Evolutionary conservation across 2,329 filamentous ascomycete genomes (phyloP).

Genomic region (Trichoderma pleuroti): DNA sequence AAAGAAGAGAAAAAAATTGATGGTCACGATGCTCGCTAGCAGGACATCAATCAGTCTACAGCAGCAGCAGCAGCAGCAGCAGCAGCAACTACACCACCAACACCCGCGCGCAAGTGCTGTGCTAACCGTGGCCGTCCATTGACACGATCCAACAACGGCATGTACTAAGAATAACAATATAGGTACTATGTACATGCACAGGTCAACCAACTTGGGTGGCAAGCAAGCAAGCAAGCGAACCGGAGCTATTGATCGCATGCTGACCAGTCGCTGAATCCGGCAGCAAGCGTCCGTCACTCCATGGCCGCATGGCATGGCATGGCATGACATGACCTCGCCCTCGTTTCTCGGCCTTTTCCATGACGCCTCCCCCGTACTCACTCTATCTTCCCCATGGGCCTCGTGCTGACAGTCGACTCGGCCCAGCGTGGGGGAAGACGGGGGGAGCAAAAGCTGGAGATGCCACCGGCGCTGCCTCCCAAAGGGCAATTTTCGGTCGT

Average conservation of each 20-base stretch:
- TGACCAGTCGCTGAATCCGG: slow-evolving; percentile 7
- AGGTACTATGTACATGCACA: too few relatives aligned
- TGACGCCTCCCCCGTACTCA: slow-evolving; percentile 2
- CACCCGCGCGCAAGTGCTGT: neutral
- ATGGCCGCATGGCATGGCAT: neutral
- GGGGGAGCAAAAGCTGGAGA: slow-evolving; percentile 16
- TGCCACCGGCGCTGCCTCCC: slow-evolving; percentile 20
- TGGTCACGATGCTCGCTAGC: neutral
- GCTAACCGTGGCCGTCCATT: neutral
- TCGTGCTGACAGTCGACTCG: neutral
- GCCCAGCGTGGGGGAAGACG: slow-evolving; percentile 8
- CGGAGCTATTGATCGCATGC: neutral
- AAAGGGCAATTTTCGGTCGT: slow-evolving; percentile 36
- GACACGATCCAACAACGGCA: neutral
- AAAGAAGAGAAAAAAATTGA: neutral
- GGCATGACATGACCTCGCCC: neutral
- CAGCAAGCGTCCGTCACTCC: neutral
- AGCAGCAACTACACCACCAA: neutral
- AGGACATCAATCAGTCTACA: neutral
- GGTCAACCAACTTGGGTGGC: neutral
- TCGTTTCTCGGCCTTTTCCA: neutral
- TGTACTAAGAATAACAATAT: neutral
- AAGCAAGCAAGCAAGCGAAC: neutral
- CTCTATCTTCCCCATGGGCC: slow-evolving; percentile 17
- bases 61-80: neutral